Base-by-base conservation (phyloP, 108 stramenopile genomes). In the Fistulifera pelliculosa region DNA sequence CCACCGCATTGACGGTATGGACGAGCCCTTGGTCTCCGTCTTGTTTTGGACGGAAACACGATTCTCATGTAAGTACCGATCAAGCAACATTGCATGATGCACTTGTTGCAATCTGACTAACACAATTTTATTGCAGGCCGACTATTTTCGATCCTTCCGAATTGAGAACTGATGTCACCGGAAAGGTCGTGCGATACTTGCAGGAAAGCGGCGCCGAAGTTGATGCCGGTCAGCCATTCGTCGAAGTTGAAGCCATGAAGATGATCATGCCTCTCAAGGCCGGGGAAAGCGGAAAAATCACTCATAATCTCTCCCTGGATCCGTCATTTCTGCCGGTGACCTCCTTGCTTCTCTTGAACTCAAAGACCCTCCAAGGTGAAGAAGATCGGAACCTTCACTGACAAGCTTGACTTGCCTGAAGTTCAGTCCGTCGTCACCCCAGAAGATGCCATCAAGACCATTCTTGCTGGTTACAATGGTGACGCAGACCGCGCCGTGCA, bases 111-210 rank as follows among this genome's bases (percentile, higher is more conserved):
- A n/a, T 49, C 55, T 14, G 13, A 17, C 19, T 21, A 8, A 17
- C 3, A 8, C 11, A 8, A 8, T 19, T 38, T 17, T 31, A 41
- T 47, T 60, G 15, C 54, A 91, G 78, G 81, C 95, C 97, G 38
- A 83, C 85, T 60, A 85, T 96, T 60, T 94, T 93, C 56, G 95
- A 98, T 72, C 97, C 97, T 38, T 96, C 95, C 21, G 95, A 98
- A 60, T 71, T 98, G 50, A 83, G 92, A 38, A 81, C 94, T 35
- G 95, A 96, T 77, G 95, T 98, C 24, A 96, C 97, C 41, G 97
- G 97, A 42, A 98, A 98, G 74, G 90, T 98, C 55, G 97, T 96
- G n/a, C 95, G 97, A 12, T 96, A 89, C 76, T 73, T 98, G 26
- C 90, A 95, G 60, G 93, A 94, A 48, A 90, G 83, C 60, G 94